These are phyloP conservation scores for Avicennia marina DNA, from an alignment of 257 asterid genomes.

Conservation along the genomic window DNA sequence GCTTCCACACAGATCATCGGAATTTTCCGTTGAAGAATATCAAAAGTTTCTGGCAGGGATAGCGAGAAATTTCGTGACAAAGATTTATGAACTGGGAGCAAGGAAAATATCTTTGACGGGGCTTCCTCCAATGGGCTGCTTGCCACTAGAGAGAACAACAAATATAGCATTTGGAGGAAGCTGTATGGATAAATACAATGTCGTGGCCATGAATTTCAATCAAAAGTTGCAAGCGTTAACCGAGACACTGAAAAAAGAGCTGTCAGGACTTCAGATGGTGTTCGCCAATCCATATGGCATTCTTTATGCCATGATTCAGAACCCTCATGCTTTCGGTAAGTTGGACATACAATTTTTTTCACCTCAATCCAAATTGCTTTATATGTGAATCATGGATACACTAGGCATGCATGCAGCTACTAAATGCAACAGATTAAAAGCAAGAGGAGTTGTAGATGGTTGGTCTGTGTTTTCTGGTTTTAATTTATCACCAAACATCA, in stretches of 20 bases:
- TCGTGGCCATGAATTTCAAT: conserved; percentile 57
- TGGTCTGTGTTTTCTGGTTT: too few relatives aligned
- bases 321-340: conserved; percentile 53
- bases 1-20: conserved; percentile 35
- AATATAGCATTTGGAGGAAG: conserved; percentile 31
- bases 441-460: too few relatives aligned
- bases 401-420: too few relatives aligned
- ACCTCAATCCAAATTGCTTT: background rate
- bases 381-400: background rate
- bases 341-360: background rate
- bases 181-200: conserved; percentile 49
- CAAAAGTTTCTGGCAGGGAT: conserved; percentile 41
- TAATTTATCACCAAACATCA: background rate
- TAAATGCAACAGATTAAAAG: too few relatives aligned
- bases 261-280: conserved; percentile 51
- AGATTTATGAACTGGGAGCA: conserved; percentile 59
- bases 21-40: conserved; percentile 46
- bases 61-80: conserved; percentile 43
- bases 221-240: conserved; percentile 35
- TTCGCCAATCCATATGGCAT: conserved; percentile 43
- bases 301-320: conserved; percentile 42
- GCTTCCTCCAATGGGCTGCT: conserved; percentile 80
- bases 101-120: conserved; percentile 65
- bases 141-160: conserved; percentile 66
- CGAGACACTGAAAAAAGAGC: conserved; percentile 36